Evolutionary conservation across 257 asterid species (phyloP).

Genomic region (Rubia yunnanensis): DNA sequence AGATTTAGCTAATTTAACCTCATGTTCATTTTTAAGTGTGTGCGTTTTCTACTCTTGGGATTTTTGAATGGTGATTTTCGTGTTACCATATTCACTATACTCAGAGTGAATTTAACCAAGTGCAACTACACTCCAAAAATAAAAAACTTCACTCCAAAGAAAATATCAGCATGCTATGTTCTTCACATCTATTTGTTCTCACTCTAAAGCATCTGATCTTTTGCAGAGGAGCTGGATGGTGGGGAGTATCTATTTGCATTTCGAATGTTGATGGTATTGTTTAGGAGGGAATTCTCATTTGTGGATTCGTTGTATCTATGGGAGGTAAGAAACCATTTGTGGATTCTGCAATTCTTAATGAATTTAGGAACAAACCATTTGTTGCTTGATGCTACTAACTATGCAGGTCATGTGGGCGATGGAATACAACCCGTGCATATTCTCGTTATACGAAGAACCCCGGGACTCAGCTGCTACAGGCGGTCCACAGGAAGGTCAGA

Average conservation of each 20-base stretch:
- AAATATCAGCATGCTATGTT: neutral
- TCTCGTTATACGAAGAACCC: conserved; percentile 50
- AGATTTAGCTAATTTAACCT: neutral
- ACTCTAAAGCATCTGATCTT: conserved; percentile 10
- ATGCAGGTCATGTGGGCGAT: conserved; percentile 96
- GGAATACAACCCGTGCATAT: conserved; percentile 86
- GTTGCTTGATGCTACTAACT: neutral
- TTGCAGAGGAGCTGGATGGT: conserved; percentile 89
- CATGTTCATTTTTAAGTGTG: neutral
- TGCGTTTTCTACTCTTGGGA: neutral
- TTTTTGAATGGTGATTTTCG: neutral
- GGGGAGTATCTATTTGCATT: conserved; percentile 94
- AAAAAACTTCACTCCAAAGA: neutral
- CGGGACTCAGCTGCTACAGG: conserved; percentile 23
- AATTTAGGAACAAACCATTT: neutral
- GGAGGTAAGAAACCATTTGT: conserved; percentile 52
- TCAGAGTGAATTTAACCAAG: neutral
- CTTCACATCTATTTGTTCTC: neutral
- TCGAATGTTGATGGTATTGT: conserved; percentile 96
- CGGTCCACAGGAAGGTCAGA: conserved; percentile 25
- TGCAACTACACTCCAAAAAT: neutral
- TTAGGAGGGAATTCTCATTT: conserved; percentile 89
- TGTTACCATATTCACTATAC: neutral
- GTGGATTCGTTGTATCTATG: conserved; percentile 86
- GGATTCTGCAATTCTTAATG: neutral